Evolutionary conservation across 2,329 filamentous ascomycete species (phyloP), one percentile per base, ranked within the genome.

Genomic region (Plectosphaerella cucumerina): DNA sequence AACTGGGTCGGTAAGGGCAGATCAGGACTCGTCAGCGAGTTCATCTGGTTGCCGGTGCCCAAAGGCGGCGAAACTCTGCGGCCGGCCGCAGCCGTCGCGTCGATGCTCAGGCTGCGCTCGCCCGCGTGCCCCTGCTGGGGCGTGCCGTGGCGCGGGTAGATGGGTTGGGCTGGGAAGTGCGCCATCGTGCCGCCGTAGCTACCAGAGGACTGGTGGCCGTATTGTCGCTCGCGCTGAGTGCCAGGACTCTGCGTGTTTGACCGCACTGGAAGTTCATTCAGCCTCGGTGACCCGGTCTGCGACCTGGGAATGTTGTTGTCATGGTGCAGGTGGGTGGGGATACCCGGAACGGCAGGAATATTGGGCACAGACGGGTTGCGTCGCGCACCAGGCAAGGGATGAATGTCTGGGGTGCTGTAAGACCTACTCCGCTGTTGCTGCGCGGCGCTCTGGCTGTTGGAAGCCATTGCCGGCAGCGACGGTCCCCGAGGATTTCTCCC

Each of bases 381-480:
- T 56, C 84, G 77, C 63, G 77, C 75, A 46, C 78, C 78, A 17
- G 35, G 37, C 39, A 42, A 12, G 37, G 21, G 21, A 12, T 95
- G 90, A 60, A 96, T 96, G 66, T 97, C 92, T 8, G 94, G 93
- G 56, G 92, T 97, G 71, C 93, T 97, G 62, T 95, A 95, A 35
- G 92, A 96, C 57, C 94, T 83, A 71, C 89, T 86, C 58, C 91
- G 81, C 63, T 87, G 85, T 65, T 90, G 85, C 56, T 85, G 73
- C 64, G 78, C 69, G 56, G 77, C 74, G 60, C 77, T 73, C 59
- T 83, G 71, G 60, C 80, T 69, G 56, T 76, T 71, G 1, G 76
- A 73, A 15, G 84, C 76, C 78, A 90, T 86, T 17, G 82, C 86
- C 42, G 88, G 89, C 59, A 95, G 75, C 11, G 89, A 95, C 20